Evolutionary conservation across 1,284 basidiomycete genomes (phyloP).

Genomic region (Pseudozyma thailandica): DNA sequence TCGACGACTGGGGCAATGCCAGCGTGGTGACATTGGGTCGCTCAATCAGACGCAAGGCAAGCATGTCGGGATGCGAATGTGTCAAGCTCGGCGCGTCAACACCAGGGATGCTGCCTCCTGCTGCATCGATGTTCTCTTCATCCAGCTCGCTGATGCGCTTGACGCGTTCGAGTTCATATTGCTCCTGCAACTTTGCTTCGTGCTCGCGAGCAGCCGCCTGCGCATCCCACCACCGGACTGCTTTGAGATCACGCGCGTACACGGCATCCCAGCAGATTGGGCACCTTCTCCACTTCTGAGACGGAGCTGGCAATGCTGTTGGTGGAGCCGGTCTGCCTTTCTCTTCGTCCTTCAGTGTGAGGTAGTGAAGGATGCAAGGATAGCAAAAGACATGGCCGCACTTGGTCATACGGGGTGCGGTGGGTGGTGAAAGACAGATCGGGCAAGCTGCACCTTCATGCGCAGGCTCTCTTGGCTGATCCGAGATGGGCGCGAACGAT

Average conservation of each 20-base stretch:
- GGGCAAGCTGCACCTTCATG: constrained; percentile 84
- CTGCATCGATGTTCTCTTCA: constrained; percentile 17
- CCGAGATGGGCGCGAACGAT: constrained; percentile 31
- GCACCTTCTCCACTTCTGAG: constrained; percentile 71
- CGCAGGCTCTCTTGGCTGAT: constrained; percentile 44
- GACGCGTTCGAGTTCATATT: constrained; percentile 27
- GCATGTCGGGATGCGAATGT: constrained; percentile 71
- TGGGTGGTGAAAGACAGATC: constrained; percentile 90
- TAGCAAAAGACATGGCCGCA: constrained; percentile 83
- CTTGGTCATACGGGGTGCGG: constrained; percentile 94
- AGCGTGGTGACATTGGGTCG: constrained; percentile 93
- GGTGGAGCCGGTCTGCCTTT: constrained; percentile 16
- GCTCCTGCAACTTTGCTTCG: constrained; percentile 32
- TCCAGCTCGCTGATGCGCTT: constrained; percentile 22
- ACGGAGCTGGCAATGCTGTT: constrained; percentile 13
- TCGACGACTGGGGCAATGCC: constrained; percentile 88
- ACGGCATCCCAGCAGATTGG: constrained; percentile 97
- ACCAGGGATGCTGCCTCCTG: not conserved
- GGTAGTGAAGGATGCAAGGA: constrained; percentile 76
- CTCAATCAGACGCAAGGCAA: constrained; percentile 85
- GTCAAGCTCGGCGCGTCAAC: constrained; percentile 21
- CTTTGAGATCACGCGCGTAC: constrained; percentile 89
- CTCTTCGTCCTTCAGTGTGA: constrained; percentile 68
- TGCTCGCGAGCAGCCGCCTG: constrained; percentile 41
- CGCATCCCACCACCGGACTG: constrained; percentile 75